These are phyloP conservation scores for Corrigiola litoralis DNA, from an alignment of 179 eudicot species.

Conservation along the genomic window DNA sequence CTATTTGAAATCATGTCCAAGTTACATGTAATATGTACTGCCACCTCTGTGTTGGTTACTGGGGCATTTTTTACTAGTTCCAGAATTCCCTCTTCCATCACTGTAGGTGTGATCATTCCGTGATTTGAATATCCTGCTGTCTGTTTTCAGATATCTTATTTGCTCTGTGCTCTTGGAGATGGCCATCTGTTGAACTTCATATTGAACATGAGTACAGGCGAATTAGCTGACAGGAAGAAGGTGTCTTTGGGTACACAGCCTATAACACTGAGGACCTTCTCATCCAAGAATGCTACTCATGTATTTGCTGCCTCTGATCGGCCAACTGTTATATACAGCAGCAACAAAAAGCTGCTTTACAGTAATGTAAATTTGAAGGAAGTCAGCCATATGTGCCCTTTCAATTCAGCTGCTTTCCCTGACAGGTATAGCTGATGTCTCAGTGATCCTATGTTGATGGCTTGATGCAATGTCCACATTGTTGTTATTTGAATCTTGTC, in stretches of 20 bases:
- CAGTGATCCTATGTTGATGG: too few species aligned
- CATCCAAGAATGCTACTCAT: conserved; percentile 90
- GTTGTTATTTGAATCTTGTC: too few species aligned
- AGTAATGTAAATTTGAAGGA: conserved; percentile 97
- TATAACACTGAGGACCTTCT: conserved; percentile 85
- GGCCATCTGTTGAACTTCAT: conserved; percentile 91
- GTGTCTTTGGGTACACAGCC: conserved; percentile 97
- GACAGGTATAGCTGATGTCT: conserved; percentile 53
- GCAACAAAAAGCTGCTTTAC: conserved; percentile 92
- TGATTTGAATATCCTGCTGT: background rate
- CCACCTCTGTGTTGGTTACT: too few species aligned
- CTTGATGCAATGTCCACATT: too few species aligned
- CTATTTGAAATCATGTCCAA: too few species aligned
- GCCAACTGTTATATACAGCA: conserved; percentile 97
- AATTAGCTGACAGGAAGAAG: conserved; percentile 82
- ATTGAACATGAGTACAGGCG: conserved; percentile 70
- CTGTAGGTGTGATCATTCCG: too few species aligned
- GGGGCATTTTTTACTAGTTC: too few species aligned
- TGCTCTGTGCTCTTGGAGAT: conserved; percentile 96
- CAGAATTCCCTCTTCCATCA: too few species aligned
- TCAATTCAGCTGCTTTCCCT: conserved; percentile 96
- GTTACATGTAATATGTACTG: too few species aligned
- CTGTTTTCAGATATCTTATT: conserved; percentile 68
- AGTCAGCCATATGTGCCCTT: conserved; percentile 99
- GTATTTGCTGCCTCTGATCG: conserved; percentile 99